These are phyloP conservation scores for Macaranga tanarius DNA, from an alignment of 441 rosid genomes.

Conservation along the genomic window DNA sequence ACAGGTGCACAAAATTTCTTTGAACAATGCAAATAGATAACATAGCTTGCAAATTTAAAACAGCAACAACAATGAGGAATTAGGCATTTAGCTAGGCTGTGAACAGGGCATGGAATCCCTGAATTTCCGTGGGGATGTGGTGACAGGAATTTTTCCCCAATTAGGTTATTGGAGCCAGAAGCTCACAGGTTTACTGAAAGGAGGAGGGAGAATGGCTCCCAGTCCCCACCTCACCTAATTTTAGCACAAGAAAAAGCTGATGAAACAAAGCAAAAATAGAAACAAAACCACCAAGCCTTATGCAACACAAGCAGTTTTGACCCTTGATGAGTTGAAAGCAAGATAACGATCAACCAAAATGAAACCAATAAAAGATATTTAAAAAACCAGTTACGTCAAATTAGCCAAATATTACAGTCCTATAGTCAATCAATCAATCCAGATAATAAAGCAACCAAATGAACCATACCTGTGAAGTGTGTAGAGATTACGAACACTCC, in stretches of 20 bases:
- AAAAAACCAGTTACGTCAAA: background rate
- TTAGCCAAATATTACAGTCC: background rate
- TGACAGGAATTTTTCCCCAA: background rate
- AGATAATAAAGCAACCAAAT: background rate
- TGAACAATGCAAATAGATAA: background rate
- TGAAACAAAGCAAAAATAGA: background rate
- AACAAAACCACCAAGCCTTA: background rate
- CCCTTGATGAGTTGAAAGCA: background rate
- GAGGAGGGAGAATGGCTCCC: background rate
- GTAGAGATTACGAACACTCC: slow-evolving; percentile 84
- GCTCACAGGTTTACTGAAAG: too few species aligned
- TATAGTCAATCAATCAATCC: background rate
- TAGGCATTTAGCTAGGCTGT: background rate
- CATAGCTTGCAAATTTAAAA: background rate
- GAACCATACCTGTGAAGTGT: slow-evolving; percentile 79
- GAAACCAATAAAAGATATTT: background rate
- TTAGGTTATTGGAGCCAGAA: background rate
- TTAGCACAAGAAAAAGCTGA: background rate
- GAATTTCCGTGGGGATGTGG: background rate
- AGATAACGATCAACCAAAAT: background rate
- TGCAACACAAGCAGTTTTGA: background rate
- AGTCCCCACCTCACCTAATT: background rate
- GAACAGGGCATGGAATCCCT: background rate
- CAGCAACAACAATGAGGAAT: background rate
- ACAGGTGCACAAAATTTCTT: background rate